Evolutionary conservation across 2,329 filamentous ascomycete species (phyloP).

Genomic region (Aspergillus arachidicola): DNA sequence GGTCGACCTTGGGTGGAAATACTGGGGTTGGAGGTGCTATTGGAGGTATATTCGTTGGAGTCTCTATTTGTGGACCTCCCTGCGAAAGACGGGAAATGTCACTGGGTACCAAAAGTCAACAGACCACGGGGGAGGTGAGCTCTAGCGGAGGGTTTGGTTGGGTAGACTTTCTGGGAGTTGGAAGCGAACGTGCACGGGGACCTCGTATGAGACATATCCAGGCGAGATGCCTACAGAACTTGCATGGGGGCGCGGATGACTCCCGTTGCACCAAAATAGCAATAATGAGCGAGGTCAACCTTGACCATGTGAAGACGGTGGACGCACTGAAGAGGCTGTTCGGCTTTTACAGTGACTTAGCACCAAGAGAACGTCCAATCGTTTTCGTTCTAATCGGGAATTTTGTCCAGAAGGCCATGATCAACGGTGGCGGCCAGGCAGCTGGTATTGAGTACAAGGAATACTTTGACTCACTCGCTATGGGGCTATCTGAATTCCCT

Average conservation of each 20-base stretch:
- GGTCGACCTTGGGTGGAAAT: slow-evolving; percentile 71
- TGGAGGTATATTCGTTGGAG: slow-evolving; percentile 87
- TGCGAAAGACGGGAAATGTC: slow-evolving; percentile 82
- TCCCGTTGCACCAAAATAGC: slow-evolving; percentile 58
- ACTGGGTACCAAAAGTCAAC: slow-evolving; percentile 66
- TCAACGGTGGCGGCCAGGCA: slow-evolving; percentile 68
- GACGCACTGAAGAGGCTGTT: slow-evolving; percentile 81
- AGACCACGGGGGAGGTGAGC: slow-evolving; percentile 38
- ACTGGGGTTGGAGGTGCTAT: slow-evolving; percentile 86
- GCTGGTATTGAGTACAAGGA: slow-evolving; percentile 97
- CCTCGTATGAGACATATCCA: slow-evolving; percentile 81
- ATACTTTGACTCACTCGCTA: slow-evolving; percentile 85
- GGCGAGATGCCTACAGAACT: slow-evolving; percentile 60
- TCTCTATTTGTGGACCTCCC: slow-evolving; percentile 88
- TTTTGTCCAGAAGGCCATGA: slow-evolving; percentile 65
- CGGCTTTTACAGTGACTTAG: slow-evolving; percentile 68
- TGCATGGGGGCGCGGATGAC: slow-evolving; percentile 28
- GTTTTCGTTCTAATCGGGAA: slow-evolving; percentile 84
- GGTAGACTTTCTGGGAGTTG: slow-evolving; percentile 93
- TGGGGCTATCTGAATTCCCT: slow-evolving; percentile 80
- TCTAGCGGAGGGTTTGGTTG: slow-evolving; percentile 86
- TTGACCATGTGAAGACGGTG: slow-evolving; percentile 80
- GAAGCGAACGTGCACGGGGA: slow-evolving; percentile 83
- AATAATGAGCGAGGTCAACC: slow-evolving; percentile 82
- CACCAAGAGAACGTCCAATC: slow-evolving; percentile 68